Evolutionary conservation across 2,329 filamentous ascomycete genomes (phyloP), one percentile per base, ranked within the genome.

Genomic region (Rosellinia necatrix): DNA sequence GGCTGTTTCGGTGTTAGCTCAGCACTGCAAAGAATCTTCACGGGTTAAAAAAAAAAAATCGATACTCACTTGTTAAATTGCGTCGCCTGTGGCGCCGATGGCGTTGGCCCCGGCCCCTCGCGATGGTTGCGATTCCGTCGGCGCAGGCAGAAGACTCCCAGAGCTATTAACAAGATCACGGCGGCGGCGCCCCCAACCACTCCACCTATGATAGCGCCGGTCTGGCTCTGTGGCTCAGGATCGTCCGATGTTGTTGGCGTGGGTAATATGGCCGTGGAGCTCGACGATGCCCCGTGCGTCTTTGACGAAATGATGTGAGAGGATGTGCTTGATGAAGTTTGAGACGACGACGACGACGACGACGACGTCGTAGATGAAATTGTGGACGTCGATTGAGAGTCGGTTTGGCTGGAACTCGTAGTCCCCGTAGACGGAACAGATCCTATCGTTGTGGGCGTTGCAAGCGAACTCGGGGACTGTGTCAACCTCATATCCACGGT

Each of bases 151-250:
- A 75, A 81, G 40, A 62, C 58, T 15, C 46, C 42, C 9, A 60
- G 50, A 47, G 80, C 64, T 17, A 66, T 68, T 0, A 82, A 59
- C 0, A 74, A 74, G 5, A 75, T 58, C 6, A 83, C 58, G 6
- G 75, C 72, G 4, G 78, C 80, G 0, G 81, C 71, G 13, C 79
- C 80, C n/a, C 79, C 77, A 35, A 85, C 74, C 13, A 75, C 76
- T 10, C 80, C 82, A 22, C 82, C 82, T 3, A 84, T 75, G 29
- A 85, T 82, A 34, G 78, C 78, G 1, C 78, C 80, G 0, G 75
- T 76, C 32, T 66, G 64, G 2, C 53, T 58, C 25, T 59, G 29
- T 12, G 61, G 40, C n/a, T 21, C 43, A 6, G 55, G 4, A 19
- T 10, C 22, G 13, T 34, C 27, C 15, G 37, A 38, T 8, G 29